These are phyloP conservation scores for Dioszegia aurantiaca DNA, from an alignment of 768 basidiomycete genomes.

Conservation along the genomic window DNA sequence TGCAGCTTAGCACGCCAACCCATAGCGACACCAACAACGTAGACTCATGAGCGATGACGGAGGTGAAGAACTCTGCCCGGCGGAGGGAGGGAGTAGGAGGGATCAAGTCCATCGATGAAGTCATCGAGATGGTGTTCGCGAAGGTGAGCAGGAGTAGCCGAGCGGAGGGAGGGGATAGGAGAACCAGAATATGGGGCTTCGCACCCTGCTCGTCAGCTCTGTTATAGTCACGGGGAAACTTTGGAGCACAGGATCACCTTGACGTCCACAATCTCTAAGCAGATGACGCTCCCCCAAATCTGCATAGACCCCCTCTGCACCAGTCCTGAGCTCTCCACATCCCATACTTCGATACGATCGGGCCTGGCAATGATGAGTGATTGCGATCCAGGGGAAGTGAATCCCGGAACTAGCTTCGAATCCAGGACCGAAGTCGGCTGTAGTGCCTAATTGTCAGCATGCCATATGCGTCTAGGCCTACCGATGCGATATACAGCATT, in stretches of 20 bases:
- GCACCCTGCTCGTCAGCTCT: conserved; percentile 24
- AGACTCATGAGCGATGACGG: conserved; percentile 33
- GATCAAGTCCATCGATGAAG: conserved; percentile 30
- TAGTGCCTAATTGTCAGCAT: conserved; percentile 34
- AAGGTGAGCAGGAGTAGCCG: conserved; percentile 42
- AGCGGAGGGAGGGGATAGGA: conserved; percentile 45
- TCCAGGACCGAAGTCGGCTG: conserved; percentile 46
- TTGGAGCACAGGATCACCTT: conserved; percentile 23
- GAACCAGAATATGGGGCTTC: conserved; percentile 41
- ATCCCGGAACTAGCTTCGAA: conserved; percentile 23
- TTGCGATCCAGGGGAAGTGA: conserved; percentile 22
- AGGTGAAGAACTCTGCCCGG: conserved; percentile 47
- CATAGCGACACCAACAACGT: conserved; percentile 47
- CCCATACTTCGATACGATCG: conserved; percentile 46
- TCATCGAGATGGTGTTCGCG: conserved; percentile 24
- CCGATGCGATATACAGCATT: conserved; percentile 48
- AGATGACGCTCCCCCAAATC: conserved; percentile 48
- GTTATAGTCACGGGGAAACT: not conserved
- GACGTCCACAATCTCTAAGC: conserved; percentile 38
- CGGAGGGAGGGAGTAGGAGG: conserved; percentile 41
- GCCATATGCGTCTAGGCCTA: conserved; percentile 17
- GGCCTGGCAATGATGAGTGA: conserved; percentile 48
- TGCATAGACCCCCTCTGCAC: conserved; percentile 30
- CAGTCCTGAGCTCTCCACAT: conserved; percentile 32
- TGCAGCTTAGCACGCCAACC: conserved; percentile 46